Conservation (phyloP, 257 asterid genomes). For the Scutellaria minor region DNA sequence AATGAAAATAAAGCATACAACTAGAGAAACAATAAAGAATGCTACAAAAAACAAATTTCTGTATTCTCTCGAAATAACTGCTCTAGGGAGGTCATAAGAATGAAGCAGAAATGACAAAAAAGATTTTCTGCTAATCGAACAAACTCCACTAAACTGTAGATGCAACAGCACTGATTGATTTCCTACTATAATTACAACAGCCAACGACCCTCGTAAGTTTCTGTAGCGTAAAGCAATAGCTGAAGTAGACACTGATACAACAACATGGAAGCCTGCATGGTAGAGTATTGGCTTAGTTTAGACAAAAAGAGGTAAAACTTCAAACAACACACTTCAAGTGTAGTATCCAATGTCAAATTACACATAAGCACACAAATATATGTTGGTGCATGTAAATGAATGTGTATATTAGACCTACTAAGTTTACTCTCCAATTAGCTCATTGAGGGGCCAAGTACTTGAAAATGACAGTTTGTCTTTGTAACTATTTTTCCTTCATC, state of each 20-base stretch:
- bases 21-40: constrained; percentile 11
- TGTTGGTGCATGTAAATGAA: not conserved
- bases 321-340: not conserved
- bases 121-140: constrained; percentile 46
- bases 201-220: constrained; percentile 21
- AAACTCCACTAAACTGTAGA: constrained; percentile 30
- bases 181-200: constrained; percentile 26
- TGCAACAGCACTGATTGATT: not conserved
- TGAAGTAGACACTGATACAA: constrained; percentile 39
- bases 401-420: not conserved
- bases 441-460: not conserved
- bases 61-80: constrained; percentile 23
- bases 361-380: not conserved
- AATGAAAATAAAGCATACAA: not conserved
- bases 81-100: constrained; percentile 30
- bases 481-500: not conserved
- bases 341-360: not conserved
- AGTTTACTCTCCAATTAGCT: too few species aligned
- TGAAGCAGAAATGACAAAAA: constrained; percentile 55
- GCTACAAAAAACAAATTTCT: constrained; percentile 18
- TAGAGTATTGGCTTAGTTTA: constrained; percentile 21
- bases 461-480: not conserved
- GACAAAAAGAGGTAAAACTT: too few species aligned
- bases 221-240: constrained; percentile 25
- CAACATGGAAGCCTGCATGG: constrained; percentile 47